Conservation (phyloP, 768 basidiomycete genomes). For the Pleurotus eryngii region DNA sequence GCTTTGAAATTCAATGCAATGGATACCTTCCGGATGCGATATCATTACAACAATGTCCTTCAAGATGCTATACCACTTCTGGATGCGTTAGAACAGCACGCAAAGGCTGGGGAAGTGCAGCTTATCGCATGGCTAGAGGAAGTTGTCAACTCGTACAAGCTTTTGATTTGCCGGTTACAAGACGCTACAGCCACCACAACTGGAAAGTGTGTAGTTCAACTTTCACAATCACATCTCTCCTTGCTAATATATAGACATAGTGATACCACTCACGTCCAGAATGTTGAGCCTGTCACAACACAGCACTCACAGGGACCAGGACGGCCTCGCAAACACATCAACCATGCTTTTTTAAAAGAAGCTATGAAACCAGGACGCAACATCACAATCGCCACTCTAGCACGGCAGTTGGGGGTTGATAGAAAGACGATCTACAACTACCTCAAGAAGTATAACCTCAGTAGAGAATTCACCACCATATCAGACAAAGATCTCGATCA, state of each 20-base stretch:
- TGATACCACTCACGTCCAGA: neutral
- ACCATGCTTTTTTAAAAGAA: conserved; percentile 2
- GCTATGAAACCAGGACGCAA: neutral
- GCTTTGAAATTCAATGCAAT: neutral
- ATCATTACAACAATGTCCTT: neutral
- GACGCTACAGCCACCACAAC: neutral
- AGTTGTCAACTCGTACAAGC: neutral
- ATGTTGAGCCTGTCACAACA: neutral
- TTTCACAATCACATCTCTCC: neutral
- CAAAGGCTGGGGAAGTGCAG: neutral
- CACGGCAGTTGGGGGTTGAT: conserved; percentile 4
- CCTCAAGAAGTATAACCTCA: conserved; percentile 3
- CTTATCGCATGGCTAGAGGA: neutral
- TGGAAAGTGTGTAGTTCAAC: neutral
- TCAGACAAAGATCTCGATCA: conserved; percentile 1
- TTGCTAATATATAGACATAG: neutral
- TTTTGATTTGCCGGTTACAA: neutral
- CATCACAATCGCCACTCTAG: conserved; percentile 1
- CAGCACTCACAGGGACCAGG: neutral
- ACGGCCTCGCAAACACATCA: conserved; percentile 1
- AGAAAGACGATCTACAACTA: neutral
- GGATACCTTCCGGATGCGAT: conserved; percentile 2
- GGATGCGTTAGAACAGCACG: neutral
- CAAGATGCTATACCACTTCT: neutral
- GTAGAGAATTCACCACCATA: neutral